Conservation (phyloP, 2,329 filamentous ascomycete genomes). For the Penicillium crustosum region DNA sequence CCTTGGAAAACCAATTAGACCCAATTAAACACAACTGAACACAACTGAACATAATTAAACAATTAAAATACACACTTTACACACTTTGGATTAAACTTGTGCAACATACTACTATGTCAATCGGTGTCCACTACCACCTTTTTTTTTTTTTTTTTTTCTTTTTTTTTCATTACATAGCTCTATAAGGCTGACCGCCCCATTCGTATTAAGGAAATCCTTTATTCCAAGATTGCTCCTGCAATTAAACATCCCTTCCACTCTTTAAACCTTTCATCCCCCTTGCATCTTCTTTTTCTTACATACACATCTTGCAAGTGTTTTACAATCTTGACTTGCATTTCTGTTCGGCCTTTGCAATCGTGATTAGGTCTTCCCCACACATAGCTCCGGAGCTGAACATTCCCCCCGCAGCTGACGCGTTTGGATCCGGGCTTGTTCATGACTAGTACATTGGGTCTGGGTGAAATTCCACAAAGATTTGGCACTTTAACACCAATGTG, state of each 20-base stretch:
- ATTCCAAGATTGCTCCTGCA: background rate
- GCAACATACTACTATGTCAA: background rate
- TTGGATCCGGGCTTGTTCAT: slow-evolving; percentile 8
- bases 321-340: background rate
- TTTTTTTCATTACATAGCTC: background rate
- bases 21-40: too few species aligned
- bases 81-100: background rate
- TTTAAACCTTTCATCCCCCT: background rate
- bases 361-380: background rate
- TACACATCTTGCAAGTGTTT: background rate
- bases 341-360: background rate
- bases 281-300: background rate
- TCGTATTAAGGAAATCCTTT: background rate
- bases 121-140: background rate
- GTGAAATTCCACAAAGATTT: slow-evolving; percentile 4
- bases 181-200: slow-evolving; percentile 27
- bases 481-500: slow-evolving; percentile 17
- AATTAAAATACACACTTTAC: background rate
- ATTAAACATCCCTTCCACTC: background rate
- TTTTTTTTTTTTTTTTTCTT: background rate
- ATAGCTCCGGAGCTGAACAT: background rate
- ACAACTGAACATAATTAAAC: background rate
- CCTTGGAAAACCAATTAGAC: too few species aligned
- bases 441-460: slow-evolving; percentile 4
- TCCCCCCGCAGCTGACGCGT: slow-evolving; percentile 19